A percentile compares a stretch with the other conserved stretches of the same genome.
phyloP scores from a whole-genome alignment of 192 early-diverging fungal genomes.

The Coemansia reversa region DNA sequence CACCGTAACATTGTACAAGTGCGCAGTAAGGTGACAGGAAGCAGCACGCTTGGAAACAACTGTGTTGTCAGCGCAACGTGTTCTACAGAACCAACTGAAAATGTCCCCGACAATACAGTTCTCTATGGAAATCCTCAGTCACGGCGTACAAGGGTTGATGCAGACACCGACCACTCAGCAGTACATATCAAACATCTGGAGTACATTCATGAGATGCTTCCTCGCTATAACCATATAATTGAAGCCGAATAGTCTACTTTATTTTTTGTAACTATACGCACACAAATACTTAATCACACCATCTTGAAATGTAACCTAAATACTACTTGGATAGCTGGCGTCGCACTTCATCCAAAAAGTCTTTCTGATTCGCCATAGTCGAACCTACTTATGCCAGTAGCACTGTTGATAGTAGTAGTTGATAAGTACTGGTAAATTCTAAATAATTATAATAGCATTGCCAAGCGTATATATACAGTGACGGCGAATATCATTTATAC shows the following conservation, averaged over 20 bases:
- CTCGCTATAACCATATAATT: constrained; percentile 54
- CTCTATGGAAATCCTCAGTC: constrained; percentile 45
- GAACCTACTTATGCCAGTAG: constrained; percentile 21
- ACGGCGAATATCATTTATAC: too few relatives aligned
- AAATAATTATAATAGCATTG: not conserved
- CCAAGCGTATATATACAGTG: not conserved
- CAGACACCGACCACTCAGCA: constrained; percentile 22
- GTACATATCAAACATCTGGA: constrained; percentile 45
- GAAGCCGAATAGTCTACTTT: constrained; percentile 33
- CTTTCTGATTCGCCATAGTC: constrained; percentile 51
- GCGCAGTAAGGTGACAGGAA: constrained; percentile 31
- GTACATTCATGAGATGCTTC: constrained; percentile 54
- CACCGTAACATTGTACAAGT: constrained; percentile 42
- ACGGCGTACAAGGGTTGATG: constrained; percentile 27
- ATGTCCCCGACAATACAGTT: constrained; percentile 46
- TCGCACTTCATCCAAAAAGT: constrained; percentile 49
- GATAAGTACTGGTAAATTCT: not conserved
- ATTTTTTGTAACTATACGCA: not conserved
- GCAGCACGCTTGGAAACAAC: constrained; percentile 49
- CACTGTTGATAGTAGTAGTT: not conserved
- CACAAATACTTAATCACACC: not conserved
- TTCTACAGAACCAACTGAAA: constrained; percentile 26
- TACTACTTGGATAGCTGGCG: constrained; percentile 26
- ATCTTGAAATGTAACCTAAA: not conserved
- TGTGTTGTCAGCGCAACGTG: constrained; percentile 47